A percentile compares a stretch with the other conserved stretches of the same genome.
Evolutionary conservation across 1,284 basidiomycete genomes (phyloP).

Genomic region (Peniophora sp.): DNA sequence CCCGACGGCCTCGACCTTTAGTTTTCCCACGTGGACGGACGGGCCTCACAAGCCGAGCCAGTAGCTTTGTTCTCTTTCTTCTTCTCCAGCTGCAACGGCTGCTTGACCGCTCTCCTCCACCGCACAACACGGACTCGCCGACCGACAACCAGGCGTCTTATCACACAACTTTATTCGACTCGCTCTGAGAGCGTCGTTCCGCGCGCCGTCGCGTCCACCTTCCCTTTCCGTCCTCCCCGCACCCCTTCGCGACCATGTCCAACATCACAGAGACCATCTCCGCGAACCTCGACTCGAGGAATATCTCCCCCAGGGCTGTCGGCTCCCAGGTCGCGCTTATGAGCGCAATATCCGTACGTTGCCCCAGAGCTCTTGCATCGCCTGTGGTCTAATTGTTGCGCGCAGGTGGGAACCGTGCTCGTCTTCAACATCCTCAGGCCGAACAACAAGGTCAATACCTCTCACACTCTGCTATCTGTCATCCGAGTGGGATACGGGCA

Average conservation of each 20-base stretch:
- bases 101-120: no score
- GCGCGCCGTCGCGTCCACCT: not conserved
- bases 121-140: no score
- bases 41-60: no score
- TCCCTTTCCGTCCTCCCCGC: not conserved
- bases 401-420: slow-evolving; percentile 40
- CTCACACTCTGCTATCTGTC: slow-evolving; percentile 4
- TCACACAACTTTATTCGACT: no score
- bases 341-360: slow-evolving; percentile 26
- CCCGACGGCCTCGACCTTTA: no score
- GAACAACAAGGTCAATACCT: slow-evolving; percentile 41
- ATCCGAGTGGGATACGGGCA: not conserved
- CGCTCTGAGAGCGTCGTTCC: no score
- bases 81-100: no score
- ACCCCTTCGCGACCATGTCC: slow-evolving; percentile 6
- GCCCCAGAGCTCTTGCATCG: not conserved
- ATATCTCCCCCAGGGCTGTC: slow-evolving; percentile 73
- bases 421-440: slow-evolving; percentile 62
- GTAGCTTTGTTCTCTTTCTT: no score
- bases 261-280: slow-evolving; percentile 8
- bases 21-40: no score
- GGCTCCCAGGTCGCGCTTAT: slow-evolving; percentile 65
- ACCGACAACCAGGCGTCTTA: no score
- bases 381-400: not conserved
- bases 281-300: slow-evolving; percentile 18